Base-by-base conservation (phyloP, 257 asterid genomes). In the Lantana camara region DNA sequence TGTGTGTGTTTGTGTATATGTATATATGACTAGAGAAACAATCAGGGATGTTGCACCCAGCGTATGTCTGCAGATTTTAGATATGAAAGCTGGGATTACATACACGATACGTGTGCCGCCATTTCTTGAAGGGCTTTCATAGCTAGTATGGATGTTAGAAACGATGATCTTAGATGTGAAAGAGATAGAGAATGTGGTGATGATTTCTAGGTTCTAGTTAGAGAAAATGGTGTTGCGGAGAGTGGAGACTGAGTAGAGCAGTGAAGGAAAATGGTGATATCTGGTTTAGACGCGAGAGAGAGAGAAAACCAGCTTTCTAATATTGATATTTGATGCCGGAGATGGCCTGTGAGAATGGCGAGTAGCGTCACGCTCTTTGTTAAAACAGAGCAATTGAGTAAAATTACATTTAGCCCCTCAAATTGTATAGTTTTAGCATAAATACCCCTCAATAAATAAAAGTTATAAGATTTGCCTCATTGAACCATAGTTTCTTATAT, bases 261-360 rank as follows among this genome's bases (percentile, higher is more conserved):
- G 63, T 35, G 64, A 72, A 57, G 16, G 42, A 58, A 66, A 63
- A 53, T 51, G 78, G 73, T 73, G 79, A 64, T 70, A 70, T 61
- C 60, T 61, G 57, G 68, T 20, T 15, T 2, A 17, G 67, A 72
- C 15, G 45, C 1, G 16, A 21, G 55, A 49, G 64, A 68, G 75
- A 74, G 71, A 41, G 66, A 50, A 41, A 14, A 5, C n/a, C 66
- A 34, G 46, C 66, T 67, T 54, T 41, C 53, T 46, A 51, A 34
- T n/a, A 17, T 61, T 61, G 69, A 58, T n/a, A n/a, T n/a, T n/a
- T n/a, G n/a, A 62, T n/a, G 50, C 21, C 5, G 9, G 41, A 11
- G 21, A 44, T 41, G 32, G 35, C 4, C 35, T 30, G 20, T 20
- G 30, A 14, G 21, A 14, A 19, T 1, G 51, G 70, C 64, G 73